Percentiles rank a stretch among this genome's conserved stretches.
Conservation (phyloP, 345 rosid species). For the Eucalyptus camaldulensis region DNA sequence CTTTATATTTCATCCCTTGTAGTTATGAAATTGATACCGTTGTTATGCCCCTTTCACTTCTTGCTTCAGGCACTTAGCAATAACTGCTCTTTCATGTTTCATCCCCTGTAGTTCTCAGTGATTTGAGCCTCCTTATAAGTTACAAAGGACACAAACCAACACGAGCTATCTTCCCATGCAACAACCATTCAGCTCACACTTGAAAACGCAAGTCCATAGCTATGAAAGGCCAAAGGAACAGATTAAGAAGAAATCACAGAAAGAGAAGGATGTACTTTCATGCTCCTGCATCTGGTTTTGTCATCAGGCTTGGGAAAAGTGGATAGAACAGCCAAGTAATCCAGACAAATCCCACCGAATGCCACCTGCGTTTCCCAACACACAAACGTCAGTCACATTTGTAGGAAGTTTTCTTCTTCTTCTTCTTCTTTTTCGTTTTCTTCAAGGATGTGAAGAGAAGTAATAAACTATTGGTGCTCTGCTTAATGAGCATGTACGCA, state of each 20-base stretch:
- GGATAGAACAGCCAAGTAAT: background rate
- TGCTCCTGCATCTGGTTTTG: background rate
- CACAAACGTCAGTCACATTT: background rate
- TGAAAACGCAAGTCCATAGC: background rate
- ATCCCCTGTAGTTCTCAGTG: background rate
- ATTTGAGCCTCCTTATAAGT: background rate
- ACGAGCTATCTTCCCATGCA: background rate
- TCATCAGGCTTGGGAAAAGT: slow-evolving; percentile 2
- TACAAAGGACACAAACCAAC: background rate
- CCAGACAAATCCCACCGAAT: slow-evolving; percentile 1
- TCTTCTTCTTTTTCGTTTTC: background rate
- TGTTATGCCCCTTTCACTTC: too few species aligned
- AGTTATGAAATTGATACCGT: too few species aligned
- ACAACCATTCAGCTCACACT: background rate
- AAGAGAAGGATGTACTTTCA: background rate
- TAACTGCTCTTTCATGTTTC: too few species aligned
- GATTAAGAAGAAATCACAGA: background rate
- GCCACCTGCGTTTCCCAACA: background rate
- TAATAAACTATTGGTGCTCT: background rate
- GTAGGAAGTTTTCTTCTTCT: accelerated
- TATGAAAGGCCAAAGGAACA: too few species aligned
- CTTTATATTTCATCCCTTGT: background rate
- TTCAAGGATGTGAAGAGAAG: background rate
- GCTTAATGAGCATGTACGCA: background rate
- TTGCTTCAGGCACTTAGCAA: too few species aligned